A percentile compares a stretch with the other conserved stretches of the same genome.
phyloP scores from a whole-genome alignment of 2,329 filamentous ascomycete genomes.

The Knufia petricola region DNA sequence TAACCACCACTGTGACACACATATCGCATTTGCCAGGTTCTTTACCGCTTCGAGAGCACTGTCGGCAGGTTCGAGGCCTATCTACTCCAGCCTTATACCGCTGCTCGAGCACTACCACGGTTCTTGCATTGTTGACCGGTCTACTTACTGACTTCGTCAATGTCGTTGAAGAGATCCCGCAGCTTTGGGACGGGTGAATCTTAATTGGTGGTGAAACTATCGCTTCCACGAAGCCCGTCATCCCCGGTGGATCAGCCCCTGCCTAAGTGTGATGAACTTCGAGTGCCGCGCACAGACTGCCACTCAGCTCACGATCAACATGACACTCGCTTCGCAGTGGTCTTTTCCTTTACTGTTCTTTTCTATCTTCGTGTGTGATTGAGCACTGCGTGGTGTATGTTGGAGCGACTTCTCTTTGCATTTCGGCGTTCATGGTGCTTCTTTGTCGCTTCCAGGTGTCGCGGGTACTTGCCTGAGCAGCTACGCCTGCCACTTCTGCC shows the following conservation, averaged over 20 bases:
- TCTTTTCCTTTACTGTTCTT: not conserved
- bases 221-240: not conserved
- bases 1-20: no score
- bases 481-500: constrained; percentile 2
- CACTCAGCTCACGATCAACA: not conserved
- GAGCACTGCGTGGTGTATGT: not conserved
- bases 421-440: not conserved
- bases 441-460: constrained; percentile 6
- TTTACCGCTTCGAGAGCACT: no score
- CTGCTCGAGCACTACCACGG: no score
- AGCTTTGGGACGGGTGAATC: not conserved
- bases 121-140: not conserved
- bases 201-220: constrained; percentile 4
- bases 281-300: not conserved
- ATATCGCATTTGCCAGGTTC: no score
- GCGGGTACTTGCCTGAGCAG: constrained; percentile 4
- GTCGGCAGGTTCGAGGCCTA: no score
- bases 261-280: not conserved
- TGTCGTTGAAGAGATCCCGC: not conserved
- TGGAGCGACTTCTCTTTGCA: not conserved
- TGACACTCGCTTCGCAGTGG: not conserved
- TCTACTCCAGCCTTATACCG: no score
- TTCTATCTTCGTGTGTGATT: not conserved
- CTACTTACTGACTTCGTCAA: not conserved
- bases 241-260: constrained; percentile 8